Percentiles rank a stretch among this genome's conserved stretches.
Conservation (phyloP, 345 rosid genomes). For the Kandelia obovata region DNA sequence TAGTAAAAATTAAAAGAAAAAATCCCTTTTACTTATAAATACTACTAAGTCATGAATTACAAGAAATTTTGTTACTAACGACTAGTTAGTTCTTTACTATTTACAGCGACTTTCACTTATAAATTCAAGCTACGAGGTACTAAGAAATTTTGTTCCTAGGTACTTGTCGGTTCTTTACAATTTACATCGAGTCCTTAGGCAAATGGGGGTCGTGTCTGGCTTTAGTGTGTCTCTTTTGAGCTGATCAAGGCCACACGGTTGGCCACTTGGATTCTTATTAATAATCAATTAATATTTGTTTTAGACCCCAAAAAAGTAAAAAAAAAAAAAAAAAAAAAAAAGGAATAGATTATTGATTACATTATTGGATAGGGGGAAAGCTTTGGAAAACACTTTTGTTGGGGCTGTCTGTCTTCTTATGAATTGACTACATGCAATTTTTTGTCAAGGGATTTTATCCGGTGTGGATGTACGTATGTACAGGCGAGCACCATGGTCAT, state of each 20-base stretch:
- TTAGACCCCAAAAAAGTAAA: background rate
- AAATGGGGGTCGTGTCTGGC: slow-evolving; percentile 26
- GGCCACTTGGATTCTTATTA: slow-evolving; percentile 33
- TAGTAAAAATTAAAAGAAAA: too few species aligned
- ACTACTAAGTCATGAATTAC: too few species aligned
- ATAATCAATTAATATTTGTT: background rate
- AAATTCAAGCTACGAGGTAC: too few species aligned
- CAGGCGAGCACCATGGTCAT: too few species aligned
- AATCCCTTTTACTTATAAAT: too few species aligned
- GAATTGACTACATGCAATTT: too few species aligned
- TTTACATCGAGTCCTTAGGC: background rate
- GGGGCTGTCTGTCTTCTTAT: slow-evolving; percentile 19
- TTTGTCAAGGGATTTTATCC: too few species aligned
- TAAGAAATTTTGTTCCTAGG: background rate
- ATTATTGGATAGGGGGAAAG: background rate
- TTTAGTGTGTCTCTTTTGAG: slow-evolving; percentile 3
- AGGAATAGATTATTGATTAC: background rate
- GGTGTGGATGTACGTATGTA: too few species aligned
- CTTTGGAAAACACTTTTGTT: slow-evolving; percentile 15
- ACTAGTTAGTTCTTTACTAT: background rate
- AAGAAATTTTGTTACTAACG: background rate
- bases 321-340: background rate
- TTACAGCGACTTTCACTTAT: background rate
- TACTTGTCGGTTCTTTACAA: background rate
- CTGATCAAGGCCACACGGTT: slow-evolving; percentile 50